Percentiles rank a stretch among this genome's conserved stretches.
These are phyloP conservation scores for Arctostaphylos glauca DNA, from an alignment of 148 eudicot genomes.

Conservation along the genomic window DNA sequence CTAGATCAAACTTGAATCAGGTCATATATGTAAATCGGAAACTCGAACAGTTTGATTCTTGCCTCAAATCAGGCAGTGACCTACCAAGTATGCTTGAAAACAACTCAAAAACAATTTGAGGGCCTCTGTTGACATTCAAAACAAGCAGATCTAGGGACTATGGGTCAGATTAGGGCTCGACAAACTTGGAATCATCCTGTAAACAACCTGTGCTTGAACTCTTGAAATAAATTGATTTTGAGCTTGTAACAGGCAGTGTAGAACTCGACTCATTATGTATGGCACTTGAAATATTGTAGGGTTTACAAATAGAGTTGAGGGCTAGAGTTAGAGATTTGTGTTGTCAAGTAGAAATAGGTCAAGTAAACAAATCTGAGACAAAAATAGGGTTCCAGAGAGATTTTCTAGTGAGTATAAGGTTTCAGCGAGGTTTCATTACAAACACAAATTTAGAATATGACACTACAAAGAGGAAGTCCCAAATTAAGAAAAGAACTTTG, in stretches of 20 bases:
- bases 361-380: too few species aligned
- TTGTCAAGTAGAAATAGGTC: neutral
- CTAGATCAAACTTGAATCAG: neutral
- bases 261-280: neutral
- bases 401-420: too few species aligned
- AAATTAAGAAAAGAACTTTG: too few species aligned
- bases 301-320: neutral
- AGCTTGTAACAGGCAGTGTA: neutral
- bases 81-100: neutral
- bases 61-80: neutral
- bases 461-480: too few species aligned
- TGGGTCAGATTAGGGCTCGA: neutral
- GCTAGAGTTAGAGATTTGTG: neutral
- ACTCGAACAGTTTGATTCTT: neutral
- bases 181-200: neutral
- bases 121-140: neutral
- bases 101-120: neutral
- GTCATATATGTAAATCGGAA: neutral
- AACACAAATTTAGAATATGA: too few species aligned
- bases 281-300: neutral
- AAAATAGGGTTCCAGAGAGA: too few species aligned
- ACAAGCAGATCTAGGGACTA: neutral
- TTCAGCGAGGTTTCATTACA: too few species aligned
- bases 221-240: neutral
- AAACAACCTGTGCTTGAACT: neutral